Percentiles rank a stretch among this genome's conserved stretches.
Evolutionary conservation across 352 stramenopile species (phyloP).

Genomic region (Globisporangium radiosum): DNA sequence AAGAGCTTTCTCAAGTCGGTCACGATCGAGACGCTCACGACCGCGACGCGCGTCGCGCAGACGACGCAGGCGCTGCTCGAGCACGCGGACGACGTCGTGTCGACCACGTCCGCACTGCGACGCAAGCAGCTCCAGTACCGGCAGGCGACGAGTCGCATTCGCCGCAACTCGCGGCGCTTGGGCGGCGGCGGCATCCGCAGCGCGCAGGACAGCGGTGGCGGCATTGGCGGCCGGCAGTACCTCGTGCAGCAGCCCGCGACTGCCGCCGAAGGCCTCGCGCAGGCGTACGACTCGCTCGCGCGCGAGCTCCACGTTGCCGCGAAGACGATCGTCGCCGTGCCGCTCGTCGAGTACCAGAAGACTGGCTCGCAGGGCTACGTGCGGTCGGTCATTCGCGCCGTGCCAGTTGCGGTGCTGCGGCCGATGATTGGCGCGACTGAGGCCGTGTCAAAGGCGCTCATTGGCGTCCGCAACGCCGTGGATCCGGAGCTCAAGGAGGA

Average conservation of each 20-base stretch:
- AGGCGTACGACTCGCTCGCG: conserved; percentile 82
- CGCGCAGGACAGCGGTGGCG: conserved; percentile 57
- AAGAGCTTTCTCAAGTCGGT: conserved; percentile 86
- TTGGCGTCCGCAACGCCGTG: conserved; percentile 82
- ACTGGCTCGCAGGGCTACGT: conserved; percentile 86
- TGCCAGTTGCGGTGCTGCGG: conserved; percentile 75
- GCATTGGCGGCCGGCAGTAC: conserved; percentile 79
- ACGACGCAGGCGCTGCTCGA: conserved; percentile 78
- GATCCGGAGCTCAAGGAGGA: conserved; percentile 87
- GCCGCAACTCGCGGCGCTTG: conserved; percentile 73
- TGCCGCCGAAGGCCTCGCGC: conserved; percentile 70
- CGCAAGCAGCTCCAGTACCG: conserved; percentile 77
- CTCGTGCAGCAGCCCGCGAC: conserved; percentile 76
- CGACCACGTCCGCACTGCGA: conserved; percentile 45
- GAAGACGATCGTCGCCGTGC: conserved; percentile 86
- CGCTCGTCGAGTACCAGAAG: conserved; percentile 88
- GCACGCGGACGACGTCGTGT: conserved; percentile 80
- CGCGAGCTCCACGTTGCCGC: conserved; percentile 77
- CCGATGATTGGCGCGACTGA: conserved; percentile 87
- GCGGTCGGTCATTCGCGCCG: conserved; percentile 81
- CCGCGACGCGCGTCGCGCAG: conserved; percentile 74
- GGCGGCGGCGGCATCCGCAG: conserved; percentile 72
- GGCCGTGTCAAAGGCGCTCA: conserved; percentile 79
- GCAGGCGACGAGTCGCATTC: conserved; percentile 68
- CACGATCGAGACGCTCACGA: conserved; percentile 85